Evolutionary conservation across 1,284 basidiomycete genomes (phyloP), one percentile per base, ranked within the genome.

Genomic region (Sphagnurus paluster): DNA sequence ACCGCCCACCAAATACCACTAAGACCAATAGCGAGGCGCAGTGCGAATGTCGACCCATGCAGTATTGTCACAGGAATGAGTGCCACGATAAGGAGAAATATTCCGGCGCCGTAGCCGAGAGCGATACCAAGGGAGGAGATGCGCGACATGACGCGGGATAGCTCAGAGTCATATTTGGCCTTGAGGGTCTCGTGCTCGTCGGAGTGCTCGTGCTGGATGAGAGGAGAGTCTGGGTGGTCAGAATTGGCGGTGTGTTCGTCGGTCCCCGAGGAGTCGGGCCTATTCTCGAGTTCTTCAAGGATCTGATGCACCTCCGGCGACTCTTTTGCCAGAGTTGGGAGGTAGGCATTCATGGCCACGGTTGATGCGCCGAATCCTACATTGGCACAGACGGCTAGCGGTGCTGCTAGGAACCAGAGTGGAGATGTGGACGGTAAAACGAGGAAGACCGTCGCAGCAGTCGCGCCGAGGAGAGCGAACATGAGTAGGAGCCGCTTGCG

Each of bases 261-360:
- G 44, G 20, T 16, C 40, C 19, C 25, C 5, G 40, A 25, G 19
- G 44, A 30, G 25, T 58, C 35, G 46, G 11, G 58, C 49, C 45
- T 39, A 8, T 35, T 62, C 57, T 46, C 61, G 57, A 80, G 57
- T 42, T 75, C 68, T 2, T 60, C 60, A 24, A 64, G 65, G 0
- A 77, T 72, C n/a, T 66, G 56, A 5, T 74, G 58, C 1, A 90
- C 84, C 39, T 82, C 79, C 4, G 79, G 77, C 0, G 84, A 77
- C 28, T 80, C 77, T 49, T 77, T 75, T 0, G 90, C 89, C 1
- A 95, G 73, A 0, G 71, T 73, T 0, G 93, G 92, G 4, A 97
- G 76, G 65, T 94, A 95, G 0, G 91, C 82, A 59, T 97, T 97
- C 72, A 93, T 82, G 28, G 92, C 92, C 6, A 97, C 93, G 10